Conservation (phyloP, 176 grass and related monocot genomes). For the Triticum dicoccoides region DNA sequence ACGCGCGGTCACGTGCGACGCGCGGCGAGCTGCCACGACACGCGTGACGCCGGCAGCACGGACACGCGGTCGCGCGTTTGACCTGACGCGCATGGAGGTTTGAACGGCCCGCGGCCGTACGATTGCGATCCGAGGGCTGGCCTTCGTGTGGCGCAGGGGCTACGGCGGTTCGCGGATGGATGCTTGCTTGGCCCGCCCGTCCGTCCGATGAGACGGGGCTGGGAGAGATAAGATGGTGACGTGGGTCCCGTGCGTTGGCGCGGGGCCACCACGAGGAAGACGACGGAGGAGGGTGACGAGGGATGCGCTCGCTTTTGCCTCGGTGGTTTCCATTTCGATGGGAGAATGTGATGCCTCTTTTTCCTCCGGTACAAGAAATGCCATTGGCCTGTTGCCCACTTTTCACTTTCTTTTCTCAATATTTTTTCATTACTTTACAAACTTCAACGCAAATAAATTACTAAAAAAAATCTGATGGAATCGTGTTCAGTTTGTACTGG, state of each 20-base stretch:
- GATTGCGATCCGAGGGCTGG: constrained; percentile 14
- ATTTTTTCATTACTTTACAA: background rate
- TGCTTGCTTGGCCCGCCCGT: background rate
- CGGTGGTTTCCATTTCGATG: constrained; percentile 26
- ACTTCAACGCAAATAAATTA: background rate
- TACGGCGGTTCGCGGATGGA: too few relatives aligned
- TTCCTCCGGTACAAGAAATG: background rate
- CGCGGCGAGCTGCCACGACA: background rate
- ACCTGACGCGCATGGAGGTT: constrained; percentile 34
- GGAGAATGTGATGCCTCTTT: constrained; percentile 24
- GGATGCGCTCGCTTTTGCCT: constrained; percentile 2
- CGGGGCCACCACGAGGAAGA: background rate
- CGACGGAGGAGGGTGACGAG: constrained; percentile 26
- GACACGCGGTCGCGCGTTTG: constrained; percentile 44
- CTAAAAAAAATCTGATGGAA: background rate
- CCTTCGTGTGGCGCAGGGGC: too few relatives aligned
- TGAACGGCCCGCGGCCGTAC: background rate
- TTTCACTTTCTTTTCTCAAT: background rate
- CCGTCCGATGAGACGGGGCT: background rate
- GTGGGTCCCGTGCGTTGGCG: background rate
- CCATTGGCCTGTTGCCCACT: background rate
- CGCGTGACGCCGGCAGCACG: constrained; percentile 19
- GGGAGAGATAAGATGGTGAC: constrained; percentile 16
- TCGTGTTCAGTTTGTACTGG: too few relatives aligned
- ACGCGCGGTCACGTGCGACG: constrained; percentile 13